Percentiles rank a stretch among this genome's conserved stretches.
Evolutionary conservation across 345 rosid genomes (phyloP).

Genomic region (Citrus medica): DNA sequence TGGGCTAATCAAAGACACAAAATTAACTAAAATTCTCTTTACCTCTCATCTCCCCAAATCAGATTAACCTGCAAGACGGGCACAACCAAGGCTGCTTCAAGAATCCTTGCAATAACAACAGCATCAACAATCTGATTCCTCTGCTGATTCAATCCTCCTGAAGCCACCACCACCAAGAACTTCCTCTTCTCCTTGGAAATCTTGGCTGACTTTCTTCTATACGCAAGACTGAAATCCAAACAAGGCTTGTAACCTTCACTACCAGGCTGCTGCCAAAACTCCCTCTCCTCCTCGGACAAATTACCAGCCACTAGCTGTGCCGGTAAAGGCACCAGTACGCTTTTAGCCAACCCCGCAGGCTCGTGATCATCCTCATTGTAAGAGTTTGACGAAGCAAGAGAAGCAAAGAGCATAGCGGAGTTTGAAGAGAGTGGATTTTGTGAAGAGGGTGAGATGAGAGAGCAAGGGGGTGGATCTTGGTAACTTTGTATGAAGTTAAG

Average conservation of each 20-base stretch:
- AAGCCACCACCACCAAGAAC: constrained; percentile 66
- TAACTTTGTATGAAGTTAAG: constrained; percentile 30
- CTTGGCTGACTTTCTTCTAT: constrained; percentile 40
- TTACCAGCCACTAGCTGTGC: constrained; percentile 37
- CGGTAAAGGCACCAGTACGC: constrained; percentile 45
- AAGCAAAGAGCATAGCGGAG: constrained; percentile 30
- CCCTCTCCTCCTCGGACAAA: constrained; percentile 49
- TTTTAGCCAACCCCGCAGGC: constrained; percentile 11
- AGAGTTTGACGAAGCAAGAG: constrained; percentile 26
- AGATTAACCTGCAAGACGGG: constrained; percentile 68
- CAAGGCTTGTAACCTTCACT: constrained; percentile 65
- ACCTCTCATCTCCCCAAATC: constrained; percentile 80
- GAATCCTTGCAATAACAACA: constrained; percentile 72
- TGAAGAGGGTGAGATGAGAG: constrained; percentile 36
- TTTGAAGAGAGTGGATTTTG: constrained; percentile 25
- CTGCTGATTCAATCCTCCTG: constrained; percentile 75
- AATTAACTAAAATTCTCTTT: neutral
- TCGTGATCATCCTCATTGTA: neutral
- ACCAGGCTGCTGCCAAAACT: constrained; percentile 67
- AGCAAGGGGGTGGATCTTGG: constrained; percentile 31
- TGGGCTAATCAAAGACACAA: neutral
- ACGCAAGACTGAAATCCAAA: constrained; percentile 53
- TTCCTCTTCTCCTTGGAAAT: constrained; percentile 56
- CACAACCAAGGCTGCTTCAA: constrained; percentile 68
- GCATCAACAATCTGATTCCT: constrained; percentile 72